phyloP scores from a whole-genome alignment of 1,284 basidiomycete genomes.

The Cryptococcus depauperatus region DNA sequence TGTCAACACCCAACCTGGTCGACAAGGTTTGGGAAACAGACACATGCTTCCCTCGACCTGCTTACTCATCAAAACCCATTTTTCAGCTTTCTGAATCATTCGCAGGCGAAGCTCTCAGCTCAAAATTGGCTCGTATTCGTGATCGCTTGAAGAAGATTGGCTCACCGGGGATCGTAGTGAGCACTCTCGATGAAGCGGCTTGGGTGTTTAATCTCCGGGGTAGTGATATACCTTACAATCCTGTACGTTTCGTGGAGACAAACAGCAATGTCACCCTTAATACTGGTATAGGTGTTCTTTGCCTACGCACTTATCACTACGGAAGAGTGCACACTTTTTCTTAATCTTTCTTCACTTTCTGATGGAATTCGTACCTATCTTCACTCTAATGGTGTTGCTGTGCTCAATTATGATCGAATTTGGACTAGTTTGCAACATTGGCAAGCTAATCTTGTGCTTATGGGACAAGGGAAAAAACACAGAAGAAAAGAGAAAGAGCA shows the following conservation, averaged over 20 bases:
- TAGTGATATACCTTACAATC: slow-evolving; percentile 86
- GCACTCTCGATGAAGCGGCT: slow-evolving; percentile 78
- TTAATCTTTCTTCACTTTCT: slow-evolving; percentile 59
- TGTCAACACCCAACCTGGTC: slow-evolving; percentile 61
- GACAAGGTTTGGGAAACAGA: slow-evolving; percentile 63
- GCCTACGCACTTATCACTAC: slow-evolving; percentile 74
- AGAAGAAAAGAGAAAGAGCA: slow-evolving; percentile 10
- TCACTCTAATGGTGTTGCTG: slow-evolving; percentile 52
- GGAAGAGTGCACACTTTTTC: slow-evolving; percentile 63
- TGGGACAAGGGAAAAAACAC: slow-evolving; percentile 7
- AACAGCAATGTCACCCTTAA: background rate
- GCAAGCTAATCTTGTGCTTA: background rate
- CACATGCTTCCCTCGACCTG: slow-evolving; percentile 56
- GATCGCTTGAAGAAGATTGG: slow-evolving; percentile 60
- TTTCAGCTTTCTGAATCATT: slow-evolving; percentile 60
- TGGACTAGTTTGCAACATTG: slow-evolving; percentile 44
- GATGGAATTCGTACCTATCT: slow-evolving; percentile 56
- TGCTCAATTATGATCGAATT: slow-evolving; percentile 65
- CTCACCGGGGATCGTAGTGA: slow-evolving; percentile 62
- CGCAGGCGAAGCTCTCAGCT: slow-evolving; percentile 56
- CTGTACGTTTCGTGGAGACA: slow-evolving; percentile 47
- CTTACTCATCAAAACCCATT: slow-evolving; percentile 61
- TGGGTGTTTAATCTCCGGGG: slow-evolving; percentile 95
- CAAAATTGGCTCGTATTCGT: slow-evolving; percentile 63
- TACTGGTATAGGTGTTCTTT: slow-evolving; percentile 66